Evolutionary conservation across 768 basidiomycete genomes (phyloP).

Genomic region (Suillus placidus): DNA sequence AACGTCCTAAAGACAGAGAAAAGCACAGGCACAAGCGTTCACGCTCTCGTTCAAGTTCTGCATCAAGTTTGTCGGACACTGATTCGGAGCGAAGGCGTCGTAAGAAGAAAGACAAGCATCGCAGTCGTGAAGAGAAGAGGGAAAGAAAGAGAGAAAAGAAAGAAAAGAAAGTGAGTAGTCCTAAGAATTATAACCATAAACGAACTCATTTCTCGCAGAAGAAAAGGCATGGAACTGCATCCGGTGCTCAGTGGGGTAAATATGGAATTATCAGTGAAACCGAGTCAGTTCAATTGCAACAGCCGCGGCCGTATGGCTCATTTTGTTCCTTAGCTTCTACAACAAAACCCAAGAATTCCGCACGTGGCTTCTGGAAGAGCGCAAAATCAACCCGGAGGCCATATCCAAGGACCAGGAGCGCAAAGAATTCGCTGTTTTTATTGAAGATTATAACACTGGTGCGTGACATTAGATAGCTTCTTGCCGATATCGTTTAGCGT

Average conservation of each 20-base stretch:
- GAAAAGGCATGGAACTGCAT: conserved; percentile 51
- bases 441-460: conserved; percentile 87
- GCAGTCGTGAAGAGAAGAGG: conserved; percentile 50
- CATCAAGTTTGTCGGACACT: conserved; percentile 45
- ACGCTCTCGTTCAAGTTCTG: conserved; percentile 42
- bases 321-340: conserved; percentile 59
- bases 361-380: conserved; percentile 92
- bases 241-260: conserved; percentile 79
- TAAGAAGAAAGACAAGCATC: conserved; percentile 49
- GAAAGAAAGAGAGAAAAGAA: conserved; percentile 67
- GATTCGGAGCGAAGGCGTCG: conserved; percentile 39
- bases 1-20: conserved; percentile 20
- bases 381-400: conserved; percentile 88
- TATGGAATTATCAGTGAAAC: conserved; percentile 83
- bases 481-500: conserved; percentile 3
- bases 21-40: conserved; percentile 37
- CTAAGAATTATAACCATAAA: neutral
- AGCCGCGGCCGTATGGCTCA: conserved; percentile 13
- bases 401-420: conserved; percentile 82
- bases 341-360: conserved; percentile 86
- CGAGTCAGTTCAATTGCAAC: conserved; percentile 59
- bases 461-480: conserved; percentile 16
- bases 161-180: conserved; percentile 64
- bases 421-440: conserved; percentile 82
- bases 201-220: conserved; percentile 46